Evolutionary conservation across 1,139 yeast genomes (phyloP), one percentile per base, ranked within the genome.

Genomic region (Geotrichum fermentans): DNA sequence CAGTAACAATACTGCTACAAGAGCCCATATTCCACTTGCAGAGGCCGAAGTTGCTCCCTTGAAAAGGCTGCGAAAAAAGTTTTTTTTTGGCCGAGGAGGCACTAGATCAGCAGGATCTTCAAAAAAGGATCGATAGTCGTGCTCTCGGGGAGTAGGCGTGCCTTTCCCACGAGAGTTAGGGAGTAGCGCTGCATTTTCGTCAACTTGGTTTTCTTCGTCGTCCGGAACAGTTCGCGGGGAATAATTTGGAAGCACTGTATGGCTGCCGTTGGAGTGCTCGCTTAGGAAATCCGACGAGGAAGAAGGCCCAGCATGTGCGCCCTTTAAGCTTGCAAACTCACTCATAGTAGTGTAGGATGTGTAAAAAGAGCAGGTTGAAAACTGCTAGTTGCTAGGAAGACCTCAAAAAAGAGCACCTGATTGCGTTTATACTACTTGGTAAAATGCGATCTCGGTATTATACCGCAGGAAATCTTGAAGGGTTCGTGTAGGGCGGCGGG

Each of bases 291-390:
- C 33, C 14, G 21, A 4, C 2, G 41, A 38, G 14, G 41, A 16
- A 7, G 41, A 38, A 2, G 41, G 41, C 2, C 41, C 41, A 6
- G 13, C 33, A 24, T 24, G 32, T 5, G 41, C 41, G 22, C 40
- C 40, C 4, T 11, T 36, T 3, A 36, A 17, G 11, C 16, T 26
- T 26, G 32, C 14, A 24, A 38, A 38, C 11, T 36, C 40, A 17
- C 40, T 36, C 40, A 36, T 36, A 11, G 16, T 11, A n/a, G 5
- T 13, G 22, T 5, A 4, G 22, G 11, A n/a, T n/a, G n/a, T n/a
- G n/a, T n/a, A n/a, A n/a, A n/a, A n/a, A n/a, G n/a, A n/a, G n/a
- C n/a, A n/a, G n/a, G n/a, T n/a, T n/a, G n/a, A n/a, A n/a, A n/a
- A n/a, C n/a, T n/a, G n/a, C n/a, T n/a, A n/a, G n/a, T n/a, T n/a